Base-by-base conservation (phyloP, 371 early-diverging fungal genomes). In the Lichtheimia hyalospora region DNA sequence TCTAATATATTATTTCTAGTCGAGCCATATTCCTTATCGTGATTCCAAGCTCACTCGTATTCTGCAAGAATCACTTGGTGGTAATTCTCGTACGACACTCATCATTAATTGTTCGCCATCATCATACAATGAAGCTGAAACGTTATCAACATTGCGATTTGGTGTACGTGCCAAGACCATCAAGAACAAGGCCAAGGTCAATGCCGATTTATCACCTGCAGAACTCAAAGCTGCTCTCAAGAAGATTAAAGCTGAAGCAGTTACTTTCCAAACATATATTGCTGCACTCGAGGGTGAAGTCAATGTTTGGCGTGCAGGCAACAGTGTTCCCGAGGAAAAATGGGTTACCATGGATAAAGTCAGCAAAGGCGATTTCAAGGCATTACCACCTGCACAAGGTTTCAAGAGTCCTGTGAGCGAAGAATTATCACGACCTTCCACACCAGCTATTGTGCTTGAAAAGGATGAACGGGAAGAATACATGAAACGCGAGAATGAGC, bases 41-140 rank as follows among this genome's bases (percentile, higher is more conserved):
- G 94, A 97, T 63, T 94, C 95, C 1, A 97, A 98, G 68, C 72
- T 97, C 48, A 97, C 98, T 0, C 70, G 96, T 40, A 87, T 97
- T 40, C 69, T 97, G 24, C 94, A 96, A 70, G 73, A 85, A 15
- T 91, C 96, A 8, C 72, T 97, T 34, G 84, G 84, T 25, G 94
- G 94, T 46, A 89, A 90, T 67, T 87, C 96, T 1, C 82, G 91
- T 8, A 84, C 92, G 3, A 82, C 92, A 3, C 91, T 95, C 46
- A 91, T 94, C 58, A 91, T 90, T 59, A 94, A 90, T 5, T 84
- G 90, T 55, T 89, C 84, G 44, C 93, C 93, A 7, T 78, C 87
- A 1, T 61, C 62, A 15, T 49, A 74, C 40, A 91, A 90, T 56
- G 69, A 83, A 50, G 92, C 93, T 27, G 96, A 96, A 57, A 89